These are phyloP conservation scores for Theobroma cacao DNA, from an alignment of 345 rosid species.

Conservation along the genomic window DNA sequence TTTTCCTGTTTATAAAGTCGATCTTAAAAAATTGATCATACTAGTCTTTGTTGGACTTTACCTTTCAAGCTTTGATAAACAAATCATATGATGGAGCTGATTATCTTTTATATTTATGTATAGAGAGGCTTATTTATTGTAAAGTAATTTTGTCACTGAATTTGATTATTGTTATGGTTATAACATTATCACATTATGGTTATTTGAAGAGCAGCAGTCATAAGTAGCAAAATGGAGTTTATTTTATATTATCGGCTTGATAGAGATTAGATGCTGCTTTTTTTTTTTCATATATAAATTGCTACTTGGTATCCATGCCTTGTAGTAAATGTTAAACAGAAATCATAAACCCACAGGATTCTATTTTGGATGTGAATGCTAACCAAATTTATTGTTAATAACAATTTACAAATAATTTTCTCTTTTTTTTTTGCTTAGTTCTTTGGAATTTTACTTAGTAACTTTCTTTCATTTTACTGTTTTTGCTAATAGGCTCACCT, in stretches of 20 bases:
- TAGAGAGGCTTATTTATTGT: background rate
- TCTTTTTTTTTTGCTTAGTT: background rate
- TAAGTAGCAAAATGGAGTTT: background rate
- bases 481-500: background rate
- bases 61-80: background rate
- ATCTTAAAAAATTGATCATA: background rate
- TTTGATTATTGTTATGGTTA: background rate
- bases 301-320: background rate
- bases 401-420: background rate
- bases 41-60: background rate
- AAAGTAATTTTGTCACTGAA: background rate
- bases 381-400: background rate
- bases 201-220: background rate
- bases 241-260: background rate
- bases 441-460: background rate
- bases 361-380: background rate
- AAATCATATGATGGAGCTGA: background rate
- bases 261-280: background rate
- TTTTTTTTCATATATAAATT: background rate
- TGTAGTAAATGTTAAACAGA: background rate
- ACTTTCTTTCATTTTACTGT: background rate
- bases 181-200: background rate
- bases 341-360: background rate
- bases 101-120: background rate
- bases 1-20: too few species aligned